These are phyloP conservation scores for Pseudogymnoascus sp. DNA, from an alignment of 2,329 filamentous ascomycete genomes.

Conservation along the genomic window DNA sequence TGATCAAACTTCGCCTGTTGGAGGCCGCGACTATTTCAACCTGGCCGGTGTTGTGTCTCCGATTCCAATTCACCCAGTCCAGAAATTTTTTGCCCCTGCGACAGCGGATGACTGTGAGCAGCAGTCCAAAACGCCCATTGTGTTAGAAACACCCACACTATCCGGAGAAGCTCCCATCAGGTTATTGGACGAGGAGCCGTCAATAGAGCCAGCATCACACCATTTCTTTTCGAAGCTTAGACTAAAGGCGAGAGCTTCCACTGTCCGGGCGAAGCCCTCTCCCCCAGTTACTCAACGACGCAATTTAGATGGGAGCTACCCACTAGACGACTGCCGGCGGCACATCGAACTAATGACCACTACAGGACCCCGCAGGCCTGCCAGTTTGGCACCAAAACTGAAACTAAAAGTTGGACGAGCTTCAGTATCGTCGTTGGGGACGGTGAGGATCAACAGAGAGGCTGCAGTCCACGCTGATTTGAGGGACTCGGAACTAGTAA, in stretches of 20 bases:
- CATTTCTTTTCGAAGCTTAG: constrained; percentile 20
- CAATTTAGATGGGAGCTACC: constrained; percentile 22
- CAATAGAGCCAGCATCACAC: constrained; percentile 2
- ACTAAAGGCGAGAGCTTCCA: constrained; percentile 19
- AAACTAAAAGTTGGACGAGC: constrained; percentile 22
- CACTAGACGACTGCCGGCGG: constrained; percentile 15
- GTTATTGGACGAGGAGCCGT: not conserved
- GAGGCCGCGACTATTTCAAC: not conserved
- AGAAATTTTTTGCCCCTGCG: not conserved
- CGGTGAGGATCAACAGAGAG: constrained; percentile 23
- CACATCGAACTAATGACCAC: constrained; percentile 13
- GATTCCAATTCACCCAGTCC: not conserved
- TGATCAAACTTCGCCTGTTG: not conserved
- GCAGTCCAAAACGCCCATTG: not conserved
- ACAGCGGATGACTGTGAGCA: not conserved
- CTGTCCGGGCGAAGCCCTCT: constrained; percentile 14
- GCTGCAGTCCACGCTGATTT: constrained; percentile 16
- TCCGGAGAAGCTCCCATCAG: not conserved
- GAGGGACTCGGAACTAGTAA: constrained; percentile 21
- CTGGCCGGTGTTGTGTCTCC: not conserved
- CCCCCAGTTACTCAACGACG: constrained; percentile 16
- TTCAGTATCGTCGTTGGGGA: constrained; percentile 23
- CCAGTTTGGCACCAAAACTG: constrained; percentile 15
- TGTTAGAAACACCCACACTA: constrained; percentile 16
- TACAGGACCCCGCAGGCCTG: not conserved